These are phyloP conservation scores for Pythium monospermum DNA, from an alignment of 352 stramenopile genomes.

Conservation along the genomic window DNA sequence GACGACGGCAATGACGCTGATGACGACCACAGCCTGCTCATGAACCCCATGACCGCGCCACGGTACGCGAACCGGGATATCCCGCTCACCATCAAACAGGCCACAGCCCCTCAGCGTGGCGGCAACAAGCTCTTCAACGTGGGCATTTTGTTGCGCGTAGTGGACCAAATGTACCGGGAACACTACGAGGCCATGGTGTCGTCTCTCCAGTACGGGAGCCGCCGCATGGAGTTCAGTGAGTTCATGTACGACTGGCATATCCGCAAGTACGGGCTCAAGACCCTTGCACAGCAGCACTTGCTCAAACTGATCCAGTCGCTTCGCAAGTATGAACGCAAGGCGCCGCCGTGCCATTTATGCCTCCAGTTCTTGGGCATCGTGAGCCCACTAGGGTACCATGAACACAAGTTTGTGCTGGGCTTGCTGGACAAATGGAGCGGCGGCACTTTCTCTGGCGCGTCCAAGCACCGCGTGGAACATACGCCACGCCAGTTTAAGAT, in stretches of 20 bases:
- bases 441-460: slow-evolving; percentile 44
- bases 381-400: slow-evolving; percentile 55
- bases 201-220: slow-evolving; percentile 65
- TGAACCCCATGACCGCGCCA: slow-evolving; percentile 9
- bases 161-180: slow-evolving; percentile 74
- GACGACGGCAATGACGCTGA: slow-evolving; percentile 19
- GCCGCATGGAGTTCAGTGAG: slow-evolving; percentile 75
- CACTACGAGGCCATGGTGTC: slow-evolving; percentile 59
- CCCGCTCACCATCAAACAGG: slow-evolving; percentile 42
- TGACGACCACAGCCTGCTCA: slow-evolving; percentile 15
- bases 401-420: slow-evolving; percentile 69
- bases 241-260: slow-evolving; percentile 86
- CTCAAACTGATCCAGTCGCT: slow-evolving; percentile 78
- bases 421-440: slow-evolving; percentile 60
- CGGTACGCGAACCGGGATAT: slow-evolving; percentile 34
- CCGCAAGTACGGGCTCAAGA: slow-evolving; percentile 72
- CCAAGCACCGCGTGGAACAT: slow-evolving; percentile 51
- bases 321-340: slow-evolving; percentile 64
- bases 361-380: slow-evolving; percentile 69
- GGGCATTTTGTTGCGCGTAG: slow-evolving; percentile 50
- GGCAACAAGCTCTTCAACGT: slow-evolving; percentile 58
- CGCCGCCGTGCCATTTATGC: slow-evolving; percentile 61
- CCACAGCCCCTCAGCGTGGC: slow-evolving; percentile 26
- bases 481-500: slow-evolving; percentile 58
- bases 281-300: slow-evolving; percentile 66